Evolutionary conservation across 2,329 filamentous ascomycete species (phyloP), one percentile per base, ranked within the genome.

Genomic region (Alternaria sp.): DNA sequence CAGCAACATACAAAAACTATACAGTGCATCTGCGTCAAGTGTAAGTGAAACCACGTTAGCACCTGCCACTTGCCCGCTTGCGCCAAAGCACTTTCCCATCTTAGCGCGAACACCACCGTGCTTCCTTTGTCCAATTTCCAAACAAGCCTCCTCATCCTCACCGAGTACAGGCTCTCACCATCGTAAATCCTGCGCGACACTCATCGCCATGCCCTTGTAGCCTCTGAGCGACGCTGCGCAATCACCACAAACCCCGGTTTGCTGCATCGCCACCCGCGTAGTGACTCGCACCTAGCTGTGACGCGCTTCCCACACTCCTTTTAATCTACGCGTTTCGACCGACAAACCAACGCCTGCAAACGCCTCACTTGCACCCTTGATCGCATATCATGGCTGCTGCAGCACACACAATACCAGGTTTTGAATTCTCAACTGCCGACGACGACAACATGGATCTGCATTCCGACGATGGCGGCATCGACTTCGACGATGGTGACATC

Each of bases 401-500:
- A 43, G 61, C 74, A 26, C 66, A 68, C 13, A 46, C 67, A 40
- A 46, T 69, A 44, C 65, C 70, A 43, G 64, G 67, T 45, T 65
- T 80, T 44, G 72, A 79, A 40, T 63, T 79, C 3, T 70, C 80
- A 28, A 78, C 77, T 5, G 77, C 80, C 57, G 81, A 81, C 53
- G 83, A 83, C 36, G 36, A 40, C 36, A 40, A 40, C 59, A 88
- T 88, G 86, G 86, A 88, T 66, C 81, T 89, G 72, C 81, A 85
- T 71, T 81, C 85, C 45, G 82, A 84, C 23, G 72, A 77, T 60
- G 83, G 78, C 36, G 57, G 25, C 40, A 69, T 80, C 50, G 77
- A 76, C 46, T 83, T 85, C 57, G 82, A 81, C 55, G 85, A 88
- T 59, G 85, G 86, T 58, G 86, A 88, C 61, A 87, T 90, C 63